Evolutionary conservation across 106 monocot species (phyloP).

Genomic region (Hemerocallis citrina): DNA sequence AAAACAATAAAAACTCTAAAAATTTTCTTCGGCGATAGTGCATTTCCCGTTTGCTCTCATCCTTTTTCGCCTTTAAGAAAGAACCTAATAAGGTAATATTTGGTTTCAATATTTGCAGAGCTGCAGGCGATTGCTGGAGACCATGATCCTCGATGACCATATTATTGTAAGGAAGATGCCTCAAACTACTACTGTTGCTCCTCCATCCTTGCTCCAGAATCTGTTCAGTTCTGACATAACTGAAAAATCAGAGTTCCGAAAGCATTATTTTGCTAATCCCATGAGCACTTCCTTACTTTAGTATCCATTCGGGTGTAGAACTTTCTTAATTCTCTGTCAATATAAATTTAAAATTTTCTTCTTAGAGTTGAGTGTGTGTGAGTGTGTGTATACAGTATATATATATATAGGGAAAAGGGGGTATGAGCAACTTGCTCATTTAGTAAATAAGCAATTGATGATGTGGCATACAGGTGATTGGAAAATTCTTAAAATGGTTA

Average conservation of each 20-base stretch:
- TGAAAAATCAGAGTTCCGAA: constrained; percentile 27
- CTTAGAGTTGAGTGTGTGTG: too few relatives aligned
- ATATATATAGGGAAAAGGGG: too few relatives aligned
- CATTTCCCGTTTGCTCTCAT: too few relatives aligned
- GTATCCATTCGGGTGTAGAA: not conserved
- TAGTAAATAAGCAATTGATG: too few relatives aligned
- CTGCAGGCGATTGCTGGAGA: constrained; percentile 60
- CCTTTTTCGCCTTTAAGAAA: not conserved
- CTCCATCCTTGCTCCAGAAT: constrained; percentile 39
- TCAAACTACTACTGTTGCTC: constrained; percentile 24
- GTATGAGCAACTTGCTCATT: too few relatives aligned
- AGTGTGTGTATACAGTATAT: too few relatives aligned
- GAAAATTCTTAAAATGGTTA: too few relatives aligned
- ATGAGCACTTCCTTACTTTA: constrained; percentile 36
- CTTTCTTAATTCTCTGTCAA: too few relatives aligned
- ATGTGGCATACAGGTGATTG: too few relatives aligned
- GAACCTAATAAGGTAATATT: not conserved
- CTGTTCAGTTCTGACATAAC: constrained; percentile 18
- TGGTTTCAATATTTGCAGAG: constrained; percentile 39
- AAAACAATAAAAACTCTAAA: not conserved
- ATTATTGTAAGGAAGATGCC: constrained; percentile 32
- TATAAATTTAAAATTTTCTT: too few relatives aligned
- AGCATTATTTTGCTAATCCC: constrained; percentile 81
- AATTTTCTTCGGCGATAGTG: too few relatives aligned
- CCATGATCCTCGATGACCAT: constrained; percentile 57